Evolutionary conservation across 768 basidiomycete genomes (phyloP), one percentile per base, ranked within the genome.

Genomic region (Calocybe cyanea): DNA sequence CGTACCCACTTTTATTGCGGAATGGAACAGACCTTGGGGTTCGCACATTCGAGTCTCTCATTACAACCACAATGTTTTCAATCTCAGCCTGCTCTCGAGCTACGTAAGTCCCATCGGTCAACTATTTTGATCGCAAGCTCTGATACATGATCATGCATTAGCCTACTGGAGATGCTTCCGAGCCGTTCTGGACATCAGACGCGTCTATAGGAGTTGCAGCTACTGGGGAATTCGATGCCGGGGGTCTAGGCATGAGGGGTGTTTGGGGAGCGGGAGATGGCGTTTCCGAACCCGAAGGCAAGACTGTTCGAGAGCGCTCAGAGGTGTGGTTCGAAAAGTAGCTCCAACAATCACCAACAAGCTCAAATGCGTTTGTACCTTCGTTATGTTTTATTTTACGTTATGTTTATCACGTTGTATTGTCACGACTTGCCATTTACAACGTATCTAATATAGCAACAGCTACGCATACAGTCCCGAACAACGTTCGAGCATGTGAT

Each of bases 261-360:
- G 10, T 56, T 5, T 60, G 54, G 56, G 53, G 53, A 10, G 56
- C 54, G n/a, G 53, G 51, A 8, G 38, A 4, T 5, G 50, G 51
- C 2, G 52, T 59, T 7, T 25, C 43, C 30, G 46, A 42, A 37
- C 57, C 56, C 1, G 10, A 14, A 5, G 59, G 62, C 2, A 18
- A 25, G 0, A 49, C 59, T 2, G 51, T 47, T 7, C 50, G 51
- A 35, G 60, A 62, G 8, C 37, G 55, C n/a, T 53, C 62, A 2
- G 60, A 62, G 49, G 49, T 58, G 15, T 62, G 55, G 57, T 59
- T 63, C 23, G 50, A 54, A 18, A 56, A 0, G 52, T 8, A 35
- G 7, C 14, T 5, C 7, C 7, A 35, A 6, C n/a, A 35, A 14
- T 28, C 11, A 6, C 25, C 25, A 6, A 28, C 25, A n/a, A n/a